These are phyloP conservation scores for Anthostomella pinea DNA, from an alignment of 2,329 filamentous ascomycete species.

Conservation along the genomic window DNA sequence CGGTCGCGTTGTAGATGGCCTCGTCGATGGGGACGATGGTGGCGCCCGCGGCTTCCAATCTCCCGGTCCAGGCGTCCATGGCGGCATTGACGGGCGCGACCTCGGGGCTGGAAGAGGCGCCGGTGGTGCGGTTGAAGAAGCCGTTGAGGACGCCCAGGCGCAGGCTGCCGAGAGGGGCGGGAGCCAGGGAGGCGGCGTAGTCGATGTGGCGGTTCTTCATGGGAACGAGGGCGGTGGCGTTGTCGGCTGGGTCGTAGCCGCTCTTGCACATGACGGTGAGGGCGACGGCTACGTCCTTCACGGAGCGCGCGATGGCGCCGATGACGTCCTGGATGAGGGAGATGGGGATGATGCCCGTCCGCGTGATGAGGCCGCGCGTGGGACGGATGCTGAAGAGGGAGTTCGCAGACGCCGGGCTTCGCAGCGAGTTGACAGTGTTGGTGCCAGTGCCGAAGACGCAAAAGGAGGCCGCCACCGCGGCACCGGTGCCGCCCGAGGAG, in stretches of 20 bases:
- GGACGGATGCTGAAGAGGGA: conserved; percentile 59
- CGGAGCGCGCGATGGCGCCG: conserved; percentile 51
- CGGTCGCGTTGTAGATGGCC: conserved; percentile 49
- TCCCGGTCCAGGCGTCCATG: conserved; percentile 46
- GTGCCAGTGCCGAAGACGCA: conserved; percentile 57
- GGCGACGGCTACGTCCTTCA: conserved; percentile 49
- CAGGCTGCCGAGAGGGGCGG: conserved; percentile 25
- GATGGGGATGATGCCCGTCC: conserved; percentile 52
- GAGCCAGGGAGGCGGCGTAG: conserved; percentile 41
- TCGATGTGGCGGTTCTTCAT: conserved; percentile 38
- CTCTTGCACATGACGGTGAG: conserved; percentile 52
- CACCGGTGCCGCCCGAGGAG: conserved; percentile 61
- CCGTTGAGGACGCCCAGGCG: conserved; percentile 40
- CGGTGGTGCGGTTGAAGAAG: conserved; percentile 54
- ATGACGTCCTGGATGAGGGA: conserved; percentile 55
- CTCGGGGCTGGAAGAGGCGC: conserved; percentile 40
- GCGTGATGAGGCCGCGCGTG: conserved; percentile 49
- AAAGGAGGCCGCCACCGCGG: conserved; percentile 54
- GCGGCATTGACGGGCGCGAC: conserved; percentile 55
- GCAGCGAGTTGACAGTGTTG: conserved; percentile 61
- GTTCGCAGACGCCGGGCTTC: conserved; percentile 61
- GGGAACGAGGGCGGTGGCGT: conserved; percentile 48
- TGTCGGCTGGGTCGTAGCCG: conserved; percentile 50
- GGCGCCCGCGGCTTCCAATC: conserved; percentile 45
- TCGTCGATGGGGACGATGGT: conserved; percentile 48